phyloP scores from a whole-genome alignment of 2,329 filamentous ascomycete species.

The Neofusicoccum sp. region DNA sequence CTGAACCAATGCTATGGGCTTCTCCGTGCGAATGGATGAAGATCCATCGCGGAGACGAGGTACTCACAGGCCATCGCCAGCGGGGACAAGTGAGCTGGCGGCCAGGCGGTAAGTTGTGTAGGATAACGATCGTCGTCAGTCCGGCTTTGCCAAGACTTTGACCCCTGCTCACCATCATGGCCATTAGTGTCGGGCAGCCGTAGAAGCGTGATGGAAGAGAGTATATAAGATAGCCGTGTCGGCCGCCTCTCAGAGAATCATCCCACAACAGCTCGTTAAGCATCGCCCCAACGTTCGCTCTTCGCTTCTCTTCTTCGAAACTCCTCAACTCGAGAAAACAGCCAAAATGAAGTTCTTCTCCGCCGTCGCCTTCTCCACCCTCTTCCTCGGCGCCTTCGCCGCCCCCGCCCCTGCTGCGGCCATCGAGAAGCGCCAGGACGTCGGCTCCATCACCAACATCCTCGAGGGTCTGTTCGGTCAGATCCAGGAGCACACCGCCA shows the following conservation, averaged over 20 bases:
- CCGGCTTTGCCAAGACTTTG: slow-evolving; percentile 1
- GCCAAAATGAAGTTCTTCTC: slow-evolving; percentile 22
- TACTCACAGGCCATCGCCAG: neutral
- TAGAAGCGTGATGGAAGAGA: neutral
- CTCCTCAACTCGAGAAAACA: slow-evolving; percentile 9
- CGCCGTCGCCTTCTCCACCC: slow-evolving; percentile 15
- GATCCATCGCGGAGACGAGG: neutral
- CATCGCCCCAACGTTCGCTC: slow-evolving; percentile 18
- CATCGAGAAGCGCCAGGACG: slow-evolving; percentile 15
- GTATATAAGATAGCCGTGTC: slow-evolving; percentile 16
- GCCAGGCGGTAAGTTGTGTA: neutral
- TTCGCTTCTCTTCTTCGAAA: neutral
- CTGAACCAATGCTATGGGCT: slow-evolving; percentile 1
- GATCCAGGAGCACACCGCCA: neutral
- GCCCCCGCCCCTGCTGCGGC: neutral
- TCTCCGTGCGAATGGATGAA: neutral
- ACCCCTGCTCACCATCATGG: slow-evolving; percentile 12
- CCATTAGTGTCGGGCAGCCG: neutral
- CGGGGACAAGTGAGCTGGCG: neutral
- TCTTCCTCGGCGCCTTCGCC: slow-evolving; percentile 18
- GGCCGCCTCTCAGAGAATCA: neutral
- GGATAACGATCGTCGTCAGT: slow-evolving; percentile 13
- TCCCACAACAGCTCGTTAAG: slow-evolving; percentile 8
- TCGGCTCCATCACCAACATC: neutral
- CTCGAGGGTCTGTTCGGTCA: neutral